phyloP scores from a whole-genome alignment of 306 rosid genomes.

The Rosa persica region DNA sequence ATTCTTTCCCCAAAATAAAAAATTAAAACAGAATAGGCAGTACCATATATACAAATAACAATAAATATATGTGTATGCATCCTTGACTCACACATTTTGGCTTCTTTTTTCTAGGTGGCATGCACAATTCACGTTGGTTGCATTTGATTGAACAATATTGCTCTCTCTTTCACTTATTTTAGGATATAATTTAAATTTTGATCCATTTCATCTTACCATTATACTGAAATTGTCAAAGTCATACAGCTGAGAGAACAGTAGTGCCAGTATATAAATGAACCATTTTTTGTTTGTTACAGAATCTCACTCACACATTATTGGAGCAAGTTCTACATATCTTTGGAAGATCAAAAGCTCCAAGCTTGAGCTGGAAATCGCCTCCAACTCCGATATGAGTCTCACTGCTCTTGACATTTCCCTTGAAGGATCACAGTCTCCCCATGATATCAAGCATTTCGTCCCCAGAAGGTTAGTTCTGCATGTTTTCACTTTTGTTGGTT shows the following conservation, averaged over 20 bases:
- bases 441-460: constrained; percentile 21
- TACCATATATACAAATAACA: not conserved
- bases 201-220: not conserved
- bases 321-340: not conserved
- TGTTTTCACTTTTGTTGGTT: not conserved
- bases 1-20: not conserved
- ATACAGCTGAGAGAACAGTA: not conserved
- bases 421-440: constrained; percentile 14
- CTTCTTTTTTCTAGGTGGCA: not conserved
- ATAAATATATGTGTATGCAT: not conserved
- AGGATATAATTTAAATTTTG: not conserved
- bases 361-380: not conserved
- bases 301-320: not conserved
- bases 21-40: not conserved
- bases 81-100: constrained; percentile 1
- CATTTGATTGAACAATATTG: not conserved
- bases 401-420: constrained; percentile 10
- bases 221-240: not conserved
- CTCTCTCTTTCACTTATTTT: not conserved
- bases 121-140: not conserved
- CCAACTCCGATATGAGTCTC: not conserved
- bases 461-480: constrained; percentile 59
- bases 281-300: not conserved
- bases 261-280: not conserved
- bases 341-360: not conserved